Evolutionary conservation across 768 basidiomycete species (phyloP), one percentile per base, ranked within the genome.

Genomic region (Crucibulum laeve): DNA sequence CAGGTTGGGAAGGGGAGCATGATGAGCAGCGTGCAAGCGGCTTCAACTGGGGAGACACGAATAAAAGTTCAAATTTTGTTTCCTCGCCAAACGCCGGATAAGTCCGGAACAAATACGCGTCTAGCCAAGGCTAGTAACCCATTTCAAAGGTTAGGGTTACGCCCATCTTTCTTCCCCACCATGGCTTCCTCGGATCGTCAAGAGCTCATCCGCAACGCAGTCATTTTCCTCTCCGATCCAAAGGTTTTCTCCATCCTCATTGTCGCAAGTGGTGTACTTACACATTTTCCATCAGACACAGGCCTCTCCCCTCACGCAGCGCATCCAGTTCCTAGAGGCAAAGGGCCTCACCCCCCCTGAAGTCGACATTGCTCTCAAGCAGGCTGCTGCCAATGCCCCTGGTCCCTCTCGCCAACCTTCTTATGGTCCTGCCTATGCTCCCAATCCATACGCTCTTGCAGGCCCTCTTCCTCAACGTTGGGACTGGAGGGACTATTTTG

Each of bases 401-500:
- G 28, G 8, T 23, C n/a, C 50, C 43, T 23, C 49, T 42, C 30
- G 56, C 45, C 53, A 52, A 26, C 47, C 55, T 4, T 58, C 56
- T 25, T 77, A 77, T 55, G 46, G 62, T 43, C 54, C 71, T 38
- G 54, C 61, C 1, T 86, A 82, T 62, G 68, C 62, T n/a, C 54
- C 45, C 2, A 55, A 56, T 26, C 65, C 71, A 15, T 64, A 70
- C 48, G 59, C 66, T 13, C 51, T 64, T 40, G 57, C 59, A 6
- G 53, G 45, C 14, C 63, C 76, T 49, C 71, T 71, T 13, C 55
- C 65, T 18, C 80, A 77, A 6, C 71, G 69, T 46, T 82, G 89
- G 79, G 95, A 98, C 62, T 99, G 96, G 96, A 74, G 94, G 45
- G 96, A 99, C 65, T 91, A 95, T 63, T 99, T 98, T 61, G 93